phyloP scores from a whole-genome alignment of 176 grass and related monocot genomes.

The Tuctoria greenei region DNA sequence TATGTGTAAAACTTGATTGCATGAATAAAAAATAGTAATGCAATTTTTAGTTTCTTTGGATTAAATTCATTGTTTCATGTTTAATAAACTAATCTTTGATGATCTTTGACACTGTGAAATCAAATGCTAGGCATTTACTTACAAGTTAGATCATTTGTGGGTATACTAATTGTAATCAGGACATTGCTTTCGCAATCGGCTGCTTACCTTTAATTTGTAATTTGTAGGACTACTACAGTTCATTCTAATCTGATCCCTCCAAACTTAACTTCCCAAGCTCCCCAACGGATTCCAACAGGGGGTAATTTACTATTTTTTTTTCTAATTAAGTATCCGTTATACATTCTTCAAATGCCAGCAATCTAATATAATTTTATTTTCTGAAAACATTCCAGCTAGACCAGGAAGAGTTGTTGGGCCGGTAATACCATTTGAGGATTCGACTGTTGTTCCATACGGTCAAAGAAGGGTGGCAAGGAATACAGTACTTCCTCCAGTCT shows the following conservation, averaged over 20 bases:
- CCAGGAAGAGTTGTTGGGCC: constrained; percentile 77
- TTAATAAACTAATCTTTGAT: constrained; percentile 14
- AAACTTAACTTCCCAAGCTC: constrained; percentile 41
- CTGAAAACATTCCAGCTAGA: constrained; percentile 52
- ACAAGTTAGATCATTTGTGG: constrained; percentile 3
- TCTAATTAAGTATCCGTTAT: constrained; percentile 12
- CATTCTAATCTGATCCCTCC: constrained; percentile 62
- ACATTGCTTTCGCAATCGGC: background rate
- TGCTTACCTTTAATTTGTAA: constrained; percentile 28
- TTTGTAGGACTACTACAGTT: constrained; percentile 70
- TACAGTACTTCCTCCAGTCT: constrained; percentile 50
- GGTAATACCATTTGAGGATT: constrained; percentile 54
- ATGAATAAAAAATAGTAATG: background rate
- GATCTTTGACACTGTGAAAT: constrained; percentile 24
- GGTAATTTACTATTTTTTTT: constrained; percentile 34
- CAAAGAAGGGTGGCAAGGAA: constrained; percentile 65
- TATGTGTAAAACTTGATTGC: background rate
- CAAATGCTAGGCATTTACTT: constrained; percentile 12
- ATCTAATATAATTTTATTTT: constrained; percentile 23
- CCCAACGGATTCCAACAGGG: constrained; percentile 81
- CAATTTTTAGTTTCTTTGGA: background rate
- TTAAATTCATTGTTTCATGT: constrained; percentile 6
- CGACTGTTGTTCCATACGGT: constrained; percentile 47
- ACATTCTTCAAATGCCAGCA: background rate
- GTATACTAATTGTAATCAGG: constrained; percentile 25